A percentile compares a stretch with the other conserved stretches of the same genome.
These are phyloP conservation scores for Penicillium malachiteum DNA, from an alignment of 495 filamentous ascomycete species.

Conservation along the genomic window DNA sequence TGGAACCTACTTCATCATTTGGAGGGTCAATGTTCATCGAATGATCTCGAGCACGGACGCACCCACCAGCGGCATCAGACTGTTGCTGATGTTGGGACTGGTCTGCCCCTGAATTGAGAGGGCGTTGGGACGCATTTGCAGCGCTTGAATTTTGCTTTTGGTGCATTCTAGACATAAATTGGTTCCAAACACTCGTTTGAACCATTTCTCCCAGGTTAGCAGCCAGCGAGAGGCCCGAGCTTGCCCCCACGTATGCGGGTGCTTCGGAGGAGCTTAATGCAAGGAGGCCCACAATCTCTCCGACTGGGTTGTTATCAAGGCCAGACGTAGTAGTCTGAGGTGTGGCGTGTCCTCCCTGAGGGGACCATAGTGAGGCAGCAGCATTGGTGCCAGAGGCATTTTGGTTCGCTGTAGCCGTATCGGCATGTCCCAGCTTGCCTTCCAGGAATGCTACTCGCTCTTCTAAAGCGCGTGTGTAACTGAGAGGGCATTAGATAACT, in stretches of 20 bases:
- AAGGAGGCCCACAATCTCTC: slow-evolving; percentile 52
- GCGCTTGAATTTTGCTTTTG: slow-evolving; percentile 16
- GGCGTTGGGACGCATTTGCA: slow-evolving; percentile 2
- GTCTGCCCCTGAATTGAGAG: background rate
- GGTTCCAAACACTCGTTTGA: slow-evolving; percentile 53
- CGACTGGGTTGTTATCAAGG: slow-evolving; percentile 43
- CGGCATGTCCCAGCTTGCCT: slow-evolving; percentile 29
- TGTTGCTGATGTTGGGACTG: slow-evolving; percentile 11
- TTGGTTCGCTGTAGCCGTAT: slow-evolving; percentile 14
- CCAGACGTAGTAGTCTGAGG: slow-evolving; percentile 23
- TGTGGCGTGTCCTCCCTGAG: slow-evolving; percentile 24
- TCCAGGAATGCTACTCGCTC: slow-evolving; percentile 50
- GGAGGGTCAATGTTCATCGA: slow-evolving; percentile 45
- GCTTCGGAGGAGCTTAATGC: slow-evolving; percentile 49
- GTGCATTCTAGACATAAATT: slow-evolving; percentile 40
- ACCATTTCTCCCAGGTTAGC: slow-evolving; percentile 54
- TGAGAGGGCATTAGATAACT: slow-evolving; percentile 7
- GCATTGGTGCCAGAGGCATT: slow-evolving; percentile 15
- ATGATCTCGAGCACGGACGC: slow-evolving; percentile 18
- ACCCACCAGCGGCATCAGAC: background rate
- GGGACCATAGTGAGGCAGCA: slow-evolving; percentile 24
- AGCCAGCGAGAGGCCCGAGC: slow-evolving; percentile 50
- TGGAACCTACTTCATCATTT: slow-evolving; percentile 46
- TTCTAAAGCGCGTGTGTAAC: slow-evolving; percentile 49
- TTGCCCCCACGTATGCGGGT: slow-evolving; percentile 53